These are phyloP conservation scores for Tuber magnatum DNA, from an alignment of 495 filamentous ascomycete genomes.

Conservation along the genomic window DNA sequence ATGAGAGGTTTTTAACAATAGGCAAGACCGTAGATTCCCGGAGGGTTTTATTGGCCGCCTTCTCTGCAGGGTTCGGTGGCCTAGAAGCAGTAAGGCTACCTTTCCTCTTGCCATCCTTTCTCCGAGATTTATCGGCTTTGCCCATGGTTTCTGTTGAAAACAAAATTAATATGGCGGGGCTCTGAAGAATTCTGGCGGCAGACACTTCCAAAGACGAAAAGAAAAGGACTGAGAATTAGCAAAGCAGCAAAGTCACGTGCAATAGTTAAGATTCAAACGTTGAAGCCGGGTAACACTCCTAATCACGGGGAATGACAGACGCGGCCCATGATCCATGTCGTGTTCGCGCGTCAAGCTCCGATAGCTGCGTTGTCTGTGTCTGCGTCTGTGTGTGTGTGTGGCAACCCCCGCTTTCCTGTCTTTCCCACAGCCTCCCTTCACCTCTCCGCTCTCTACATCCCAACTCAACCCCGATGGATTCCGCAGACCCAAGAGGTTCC, in stretches of 20 bases:
- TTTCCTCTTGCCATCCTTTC: slow-evolving; percentile 9
- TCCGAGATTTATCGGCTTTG: slow-evolving; percentile 12
- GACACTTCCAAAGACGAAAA: background rate
- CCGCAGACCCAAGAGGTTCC: slow-evolving; percentile 26
- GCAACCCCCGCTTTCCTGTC: slow-evolving; percentile 3
- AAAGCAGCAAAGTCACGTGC: slow-evolving; percentile 18
- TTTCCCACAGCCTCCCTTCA: slow-evolving; percentile 16
- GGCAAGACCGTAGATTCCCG: slow-evolving; percentile 54
- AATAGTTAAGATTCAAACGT: background rate
- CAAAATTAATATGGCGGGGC: slow-evolving; percentile 11
- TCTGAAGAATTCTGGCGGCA: slow-evolving; percentile 7
- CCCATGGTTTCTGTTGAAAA: slow-evolving; percentile 19
- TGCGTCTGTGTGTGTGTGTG: slow-evolving; percentile 9
- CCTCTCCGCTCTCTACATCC: slow-evolving; percentile 13
- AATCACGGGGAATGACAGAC: slow-evolving; percentile 12
- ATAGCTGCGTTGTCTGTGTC: slow-evolving; percentile 10
- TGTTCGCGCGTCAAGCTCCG: slow-evolving; percentile 27
- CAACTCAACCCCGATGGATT: slow-evolving; percentile 24
- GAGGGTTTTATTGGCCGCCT: slow-evolving; percentile 42
- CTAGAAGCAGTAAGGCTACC: slow-evolving; percentile 15
- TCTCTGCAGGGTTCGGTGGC: slow-evolving; percentile 26
- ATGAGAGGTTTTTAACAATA: slow-evolving; percentile 51
- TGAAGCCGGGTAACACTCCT: slow-evolving; percentile 22
- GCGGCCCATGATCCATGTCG: slow-evolving; percentile 18
- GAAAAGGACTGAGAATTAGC: slow-evolving; percentile 5